Percentiles rank a stretch among this genome's conserved stretches.
These are phyloP conservation scores for Ascochyta clinopodiicola DNA, from an alignment of 2,329 filamentous ascomycete species.

Conservation along the genomic window DNA sequence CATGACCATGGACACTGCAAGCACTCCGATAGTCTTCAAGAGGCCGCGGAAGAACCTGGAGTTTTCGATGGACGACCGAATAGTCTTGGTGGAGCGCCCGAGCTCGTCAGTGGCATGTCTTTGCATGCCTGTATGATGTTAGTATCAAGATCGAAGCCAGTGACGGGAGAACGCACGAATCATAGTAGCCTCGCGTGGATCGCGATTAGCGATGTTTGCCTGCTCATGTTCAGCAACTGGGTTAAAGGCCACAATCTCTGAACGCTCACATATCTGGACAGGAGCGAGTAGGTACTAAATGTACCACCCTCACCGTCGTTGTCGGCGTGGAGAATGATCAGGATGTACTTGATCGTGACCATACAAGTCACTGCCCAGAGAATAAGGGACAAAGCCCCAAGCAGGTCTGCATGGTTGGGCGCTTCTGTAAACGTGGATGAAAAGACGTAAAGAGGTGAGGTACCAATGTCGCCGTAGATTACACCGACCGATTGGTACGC, in stretches of 20 bases:
- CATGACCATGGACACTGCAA: conserved; percentile 73
- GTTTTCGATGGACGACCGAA: conserved; percentile 66
- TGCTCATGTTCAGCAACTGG: conserved; percentile 29
- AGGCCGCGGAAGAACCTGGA: conserved; percentile 59
- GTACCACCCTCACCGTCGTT: conserved; percentile 76
- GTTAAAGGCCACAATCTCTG: not conserved
- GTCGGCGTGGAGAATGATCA: conserved; percentile 70
- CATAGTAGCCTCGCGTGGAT: conserved; percentile 63
- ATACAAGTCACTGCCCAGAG: conserved; percentile 74
- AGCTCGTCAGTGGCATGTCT: conserved; percentile 65
- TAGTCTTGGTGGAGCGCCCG: conserved; percentile 56
- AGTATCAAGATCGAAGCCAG: not conserved
- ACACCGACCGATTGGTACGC: conserved; percentile 71
- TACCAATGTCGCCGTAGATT: conserved; percentile 74
- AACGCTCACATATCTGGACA: conserved; percentile 59
- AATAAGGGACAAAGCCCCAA: conserved; percentile 71
- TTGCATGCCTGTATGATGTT: conserved; percentile 54
- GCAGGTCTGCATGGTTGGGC: conserved; percentile 62
- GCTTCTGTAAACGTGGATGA: conserved; percentile 68
- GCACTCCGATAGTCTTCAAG: conserved; percentile 67
- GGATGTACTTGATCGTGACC: conserved; percentile 72
- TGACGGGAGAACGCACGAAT: conserved; percentile 50
- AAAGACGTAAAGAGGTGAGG: conserved; percentile 72
- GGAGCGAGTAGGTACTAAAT: conserved; percentile 70
- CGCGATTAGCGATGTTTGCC: conserved; percentile 65